Evolutionary conservation across 306 rosid species (phyloP).

Genomic region (Sophora flavescens): DNA sequence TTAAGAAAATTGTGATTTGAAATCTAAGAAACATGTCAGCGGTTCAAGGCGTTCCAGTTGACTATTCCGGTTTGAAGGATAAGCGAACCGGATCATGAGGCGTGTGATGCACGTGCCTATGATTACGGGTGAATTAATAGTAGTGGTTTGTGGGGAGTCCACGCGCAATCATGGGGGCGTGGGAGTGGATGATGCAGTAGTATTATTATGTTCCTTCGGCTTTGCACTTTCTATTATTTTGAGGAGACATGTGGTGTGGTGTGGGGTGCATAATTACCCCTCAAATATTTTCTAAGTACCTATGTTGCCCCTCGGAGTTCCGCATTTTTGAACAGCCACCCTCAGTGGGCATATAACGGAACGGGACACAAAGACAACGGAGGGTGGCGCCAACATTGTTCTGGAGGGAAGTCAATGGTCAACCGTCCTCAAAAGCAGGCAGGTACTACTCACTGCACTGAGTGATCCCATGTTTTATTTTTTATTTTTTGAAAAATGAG

Average conservation of each 20-base stretch:
- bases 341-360: slow-evolving; percentile 55
- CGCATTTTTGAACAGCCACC: not conserved
- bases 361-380: slow-evolving; percentile 43
- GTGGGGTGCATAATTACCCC: slow-evolving; percentile 42
- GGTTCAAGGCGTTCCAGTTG: slow-evolving; percentile 2
- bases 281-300: slow-evolving; percentile 21
- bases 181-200: slow-evolving; percentile 46
- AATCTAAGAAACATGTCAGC: not conserved
- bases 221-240: slow-evolving; percentile 62
- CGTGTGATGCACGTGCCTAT: slow-evolving; percentile 42
- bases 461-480: not conserved
- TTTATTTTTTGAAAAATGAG: too few relatives aligned
- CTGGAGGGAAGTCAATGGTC: slow-evolving; percentile 49
- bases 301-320: not conserved
- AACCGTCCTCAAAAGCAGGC: slow-evolving; percentile 11
- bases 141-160: slow-evolving; percentile 20
- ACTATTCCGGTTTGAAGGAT: not conserved
- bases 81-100: slow-evolving; percentile 29
- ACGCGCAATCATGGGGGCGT: slow-evolving; percentile 80
- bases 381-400: slow-evolving; percentile 29
- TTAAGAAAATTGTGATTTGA: too few relatives aligned
- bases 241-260: slow-evolving; percentile 31
- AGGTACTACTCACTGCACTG: not conserved
- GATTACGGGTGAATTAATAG: slow-evolving; percentile 13
- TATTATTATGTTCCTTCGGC: slow-evolving; percentile 63